phyloP scores from a whole-genome alignment of 257 asterid species.

The Jacaranda mimosifolia region DNA sequence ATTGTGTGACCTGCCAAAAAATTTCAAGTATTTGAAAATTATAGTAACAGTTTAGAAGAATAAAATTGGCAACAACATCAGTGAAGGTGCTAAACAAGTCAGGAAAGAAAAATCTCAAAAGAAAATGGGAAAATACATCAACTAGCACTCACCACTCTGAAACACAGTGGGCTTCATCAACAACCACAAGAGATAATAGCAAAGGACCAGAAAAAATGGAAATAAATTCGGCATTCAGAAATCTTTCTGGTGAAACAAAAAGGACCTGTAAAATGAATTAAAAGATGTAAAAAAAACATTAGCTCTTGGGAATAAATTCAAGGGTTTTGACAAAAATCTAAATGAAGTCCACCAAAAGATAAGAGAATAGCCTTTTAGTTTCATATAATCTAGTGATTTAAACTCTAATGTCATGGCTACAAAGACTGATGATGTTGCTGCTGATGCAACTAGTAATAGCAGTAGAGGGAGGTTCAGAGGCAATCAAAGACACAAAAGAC shows the following conservation, averaged over 20 bases:
- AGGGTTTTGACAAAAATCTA: not conserved
- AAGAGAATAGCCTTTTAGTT: not conserved
- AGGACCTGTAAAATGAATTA: conserved; percentile 73
- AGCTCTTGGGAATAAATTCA: conserved; percentile 27
- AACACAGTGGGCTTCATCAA: conserved; percentile 98
- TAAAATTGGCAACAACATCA: not conserved
- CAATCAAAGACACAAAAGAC: conserved; percentile 41
- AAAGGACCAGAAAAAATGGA: conserved; percentile 66
- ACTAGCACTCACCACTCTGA: conserved; percentile 89
- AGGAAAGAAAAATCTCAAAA: conserved; percentile 18
- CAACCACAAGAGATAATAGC: conserved; percentile 78
- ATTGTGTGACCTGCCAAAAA: conserved; percentile 91
- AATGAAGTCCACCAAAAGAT: conserved; percentile 13
- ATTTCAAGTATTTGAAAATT: conserved; percentile 18
- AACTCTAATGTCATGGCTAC: not conserved
- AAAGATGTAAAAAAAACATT: conserved; percentile 1
- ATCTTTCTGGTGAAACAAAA: conserved; percentile 97
- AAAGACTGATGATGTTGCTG: not conserved
- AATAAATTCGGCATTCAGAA: conserved; percentile 75
- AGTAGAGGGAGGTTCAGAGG: not conserved
- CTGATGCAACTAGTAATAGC: not conserved
- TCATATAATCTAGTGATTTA: conserved; percentile 5
- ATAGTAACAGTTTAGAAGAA: not conserved
- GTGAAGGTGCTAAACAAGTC: conserved; percentile 13
- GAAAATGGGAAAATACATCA: conserved; percentile 1